A percentile compares a stretch with the other conserved stretches of the same genome.
Conservation (phyloP, 1,139 yeast species). For the Tardiomyces digboiensis region DNA sequence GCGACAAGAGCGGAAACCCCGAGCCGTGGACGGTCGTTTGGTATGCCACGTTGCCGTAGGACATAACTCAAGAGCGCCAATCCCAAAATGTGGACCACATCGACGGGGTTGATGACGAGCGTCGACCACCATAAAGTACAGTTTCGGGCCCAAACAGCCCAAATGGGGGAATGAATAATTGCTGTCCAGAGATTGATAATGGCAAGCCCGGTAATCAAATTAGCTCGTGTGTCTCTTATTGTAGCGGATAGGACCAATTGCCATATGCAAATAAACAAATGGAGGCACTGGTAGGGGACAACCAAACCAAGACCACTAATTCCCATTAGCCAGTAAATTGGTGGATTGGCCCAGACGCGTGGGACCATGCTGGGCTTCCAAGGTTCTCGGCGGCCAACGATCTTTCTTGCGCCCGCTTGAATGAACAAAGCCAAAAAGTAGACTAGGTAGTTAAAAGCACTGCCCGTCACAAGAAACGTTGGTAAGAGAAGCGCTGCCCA, state of each 20-base stretch:
- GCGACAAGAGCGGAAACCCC: too few species aligned
- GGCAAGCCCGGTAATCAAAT: conserved; percentile 10
- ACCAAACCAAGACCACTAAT: conserved; percentile 7
- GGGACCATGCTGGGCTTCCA: background rate
- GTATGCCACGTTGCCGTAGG: too few species aligned
- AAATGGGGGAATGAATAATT: conserved; percentile 25
- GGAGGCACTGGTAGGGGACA: conserved; percentile 24
- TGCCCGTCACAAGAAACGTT: background rate
- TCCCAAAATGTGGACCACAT: conserved; percentile 23
- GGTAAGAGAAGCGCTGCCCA: background rate
- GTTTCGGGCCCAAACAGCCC: conserved; percentile 28
- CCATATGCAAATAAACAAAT: conserved; percentile 23
- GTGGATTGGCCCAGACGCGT: background rate
- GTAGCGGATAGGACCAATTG: conserved; percentile 3
- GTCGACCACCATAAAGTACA: conserved; percentile 21
- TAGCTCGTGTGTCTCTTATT: conserved; percentile 9
- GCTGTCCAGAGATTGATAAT: conserved; percentile 24
- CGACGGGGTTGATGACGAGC: conserved; percentile 23
- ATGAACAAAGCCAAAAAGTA: background rate
- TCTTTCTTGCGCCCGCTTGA: background rate
- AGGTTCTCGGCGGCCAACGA: background rate
- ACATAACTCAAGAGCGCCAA: conserved; percentile 15
- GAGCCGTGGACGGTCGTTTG: conserved; percentile 1
- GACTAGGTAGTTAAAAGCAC: background rate
- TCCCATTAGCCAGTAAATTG: background rate